Conservation (phyloP, 2,329 filamentous ascomycete genomes). For the Claviceps arundinis region DNA sequence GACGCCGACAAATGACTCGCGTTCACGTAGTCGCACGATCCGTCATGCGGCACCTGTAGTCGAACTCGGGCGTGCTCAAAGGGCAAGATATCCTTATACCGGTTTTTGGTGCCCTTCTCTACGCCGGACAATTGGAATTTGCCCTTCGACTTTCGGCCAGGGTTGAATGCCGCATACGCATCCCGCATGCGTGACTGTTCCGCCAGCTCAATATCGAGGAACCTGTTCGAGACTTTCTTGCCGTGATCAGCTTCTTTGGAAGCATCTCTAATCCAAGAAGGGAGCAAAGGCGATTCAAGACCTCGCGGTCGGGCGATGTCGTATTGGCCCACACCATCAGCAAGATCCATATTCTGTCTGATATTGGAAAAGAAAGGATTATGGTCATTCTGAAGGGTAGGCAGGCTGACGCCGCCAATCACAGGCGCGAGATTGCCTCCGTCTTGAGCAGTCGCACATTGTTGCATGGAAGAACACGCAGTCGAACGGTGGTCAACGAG, state of each 20-base stretch:
- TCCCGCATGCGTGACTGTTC: conserved; percentile 91
- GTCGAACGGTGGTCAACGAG: conserved; percentile 42
- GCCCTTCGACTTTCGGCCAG: conserved; percentile 16
- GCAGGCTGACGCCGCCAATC: conserved; percentile 81
- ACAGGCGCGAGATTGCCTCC: conserved; percentile 47
- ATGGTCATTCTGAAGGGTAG: conserved; percentile 49
- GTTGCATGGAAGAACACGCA: conserved; percentile 11
- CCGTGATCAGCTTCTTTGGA: conserved; percentile 57
- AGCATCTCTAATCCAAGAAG: conserved; percentile 63
- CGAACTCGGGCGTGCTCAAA: conserved; percentile 89
- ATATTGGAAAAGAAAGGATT: conserved; percentile 97
- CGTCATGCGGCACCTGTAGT: conserved; percentile 51
- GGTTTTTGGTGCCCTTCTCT: conserved; percentile 88
- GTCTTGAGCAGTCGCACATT: conserved; percentile 13
- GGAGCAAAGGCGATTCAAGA: conserved; percentile 43
- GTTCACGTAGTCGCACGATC: conserved; percentile 86
- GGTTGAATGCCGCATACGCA: conserved; percentile 42
- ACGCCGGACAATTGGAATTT: conserved; percentile 73
- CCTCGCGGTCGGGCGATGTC: conserved; percentile 36
- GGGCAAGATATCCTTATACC: conserved; percentile 95
- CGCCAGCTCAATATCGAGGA: conserved; percentile 67
- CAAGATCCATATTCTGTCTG: conserved; percentile 88
- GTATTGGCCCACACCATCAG: conserved; percentile 81
- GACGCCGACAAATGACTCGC: conserved; percentile 74
- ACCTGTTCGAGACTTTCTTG: conserved; percentile 68